phyloP scores from a whole-genome alignment of 192 early-diverging fungal species.

The Phlyctochytrium arcticum region DNA sequence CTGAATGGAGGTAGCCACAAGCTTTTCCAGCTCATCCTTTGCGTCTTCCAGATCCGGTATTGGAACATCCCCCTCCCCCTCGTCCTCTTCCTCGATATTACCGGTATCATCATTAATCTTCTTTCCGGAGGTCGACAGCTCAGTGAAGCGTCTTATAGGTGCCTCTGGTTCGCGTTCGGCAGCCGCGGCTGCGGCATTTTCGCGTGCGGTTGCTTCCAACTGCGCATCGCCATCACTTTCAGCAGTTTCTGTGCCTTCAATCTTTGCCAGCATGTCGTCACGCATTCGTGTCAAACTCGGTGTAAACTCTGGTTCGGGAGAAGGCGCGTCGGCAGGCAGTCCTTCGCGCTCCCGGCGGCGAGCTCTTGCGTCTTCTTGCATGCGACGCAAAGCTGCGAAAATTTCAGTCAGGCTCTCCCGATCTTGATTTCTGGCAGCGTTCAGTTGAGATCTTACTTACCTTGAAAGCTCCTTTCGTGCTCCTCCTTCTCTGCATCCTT shows the following conservation, averaged over 20 bases:
- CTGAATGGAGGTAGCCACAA: not conserved
- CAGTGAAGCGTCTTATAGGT: conserved; percentile 9
- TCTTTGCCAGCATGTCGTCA: conserved; percentile 39
- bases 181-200: not conserved
- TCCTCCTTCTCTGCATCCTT: conserved; percentile 39
- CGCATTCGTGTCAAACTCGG: conserved; percentile 30
- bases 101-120: conserved; percentile 1
- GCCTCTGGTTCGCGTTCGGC: conserved; percentile 1
- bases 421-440: no score
- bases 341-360: conserved; percentile 35
- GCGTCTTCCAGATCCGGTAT: conserved; percentile 6
- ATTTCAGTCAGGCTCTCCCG: not conserved
- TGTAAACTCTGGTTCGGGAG: conserved; percentile 26
- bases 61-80: not conserved
- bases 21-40: not conserved
- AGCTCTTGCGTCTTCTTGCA: conserved; percentile 37
- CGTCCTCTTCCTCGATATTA: conserved; percentile 5
- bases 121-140: conserved; percentile 20
- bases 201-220: not conserved
- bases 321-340: no score
- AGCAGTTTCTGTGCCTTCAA: conserved; percentile 9
- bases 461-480: conserved; percentile 57
- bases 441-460: no score
- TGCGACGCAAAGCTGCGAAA: conserved; percentile 31
- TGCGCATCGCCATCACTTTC: not conserved